A percentile compares a stretch with the other conserved stretches of the same genome.
phyloP scores from a whole-genome alignment of 176 grass and related monocot genomes.

The Raddia guianensis region DNA sequence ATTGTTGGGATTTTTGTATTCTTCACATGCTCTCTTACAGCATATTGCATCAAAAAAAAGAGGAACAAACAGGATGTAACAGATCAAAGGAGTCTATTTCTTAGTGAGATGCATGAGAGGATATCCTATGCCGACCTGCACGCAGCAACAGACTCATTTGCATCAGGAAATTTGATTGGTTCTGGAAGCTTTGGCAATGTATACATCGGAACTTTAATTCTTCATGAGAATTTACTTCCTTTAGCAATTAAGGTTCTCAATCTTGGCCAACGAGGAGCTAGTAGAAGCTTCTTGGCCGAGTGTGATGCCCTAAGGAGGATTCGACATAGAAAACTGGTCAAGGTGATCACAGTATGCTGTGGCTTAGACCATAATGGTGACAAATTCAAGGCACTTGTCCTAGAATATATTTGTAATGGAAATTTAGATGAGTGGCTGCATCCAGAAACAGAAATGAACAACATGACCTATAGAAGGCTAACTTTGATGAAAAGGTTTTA shows the following conservation, averaged over 20 bases:
- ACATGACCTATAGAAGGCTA: background rate
- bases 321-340: constrained; percentile 33
- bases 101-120: background rate
- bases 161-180: constrained; percentile 32
- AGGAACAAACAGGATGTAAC: background rate
- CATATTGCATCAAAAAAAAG: constrained; percentile 21
- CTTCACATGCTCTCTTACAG: background rate
- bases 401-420: constrained; percentile 43
- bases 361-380: constrained; percentile 22
- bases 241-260: constrained; percentile 41
- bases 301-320: constrained; percentile 41
- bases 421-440: constrained; percentile 40
- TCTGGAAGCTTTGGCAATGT: constrained; percentile 45
- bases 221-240: background rate
- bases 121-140: constrained; percentile 36
- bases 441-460: background rate
- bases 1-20: constrained; percentile 24
- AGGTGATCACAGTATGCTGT: constrained; percentile 38
- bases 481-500: constrained; percentile 14
- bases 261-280: constrained; percentile 25
- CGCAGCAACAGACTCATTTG: constrained; percentile 38
- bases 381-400: constrained; percentile 40
- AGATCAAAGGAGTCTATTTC: background rate
- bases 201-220: constrained; percentile 13
- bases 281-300: constrained; percentile 33